These are phyloP conservation scores for Eremothecium sinecaudum DNA, from an alignment of 1,139 yeast species.

Conservation along the genomic window DNA sequence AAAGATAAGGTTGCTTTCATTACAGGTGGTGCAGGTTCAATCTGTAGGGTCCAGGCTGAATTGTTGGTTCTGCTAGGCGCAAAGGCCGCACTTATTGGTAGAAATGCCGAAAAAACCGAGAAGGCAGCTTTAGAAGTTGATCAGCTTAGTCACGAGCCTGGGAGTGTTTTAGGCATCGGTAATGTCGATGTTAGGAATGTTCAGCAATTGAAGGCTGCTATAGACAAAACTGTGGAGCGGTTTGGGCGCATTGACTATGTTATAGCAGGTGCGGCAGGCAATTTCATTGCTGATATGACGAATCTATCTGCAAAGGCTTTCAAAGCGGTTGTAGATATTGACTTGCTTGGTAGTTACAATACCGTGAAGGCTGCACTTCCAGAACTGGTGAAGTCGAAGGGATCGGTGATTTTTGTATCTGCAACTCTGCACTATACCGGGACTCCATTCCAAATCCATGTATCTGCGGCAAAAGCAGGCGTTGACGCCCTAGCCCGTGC, in stretches of 20 bases:
- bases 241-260: constrained; percentile 68
- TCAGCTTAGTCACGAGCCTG: constrained; percentile 46
- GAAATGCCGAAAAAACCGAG: constrained; percentile 56
- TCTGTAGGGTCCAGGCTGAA: constrained; percentile 78
- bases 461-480: constrained; percentile 91
- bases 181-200: constrained; percentile 70
- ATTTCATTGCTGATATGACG: constrained; percentile 72
- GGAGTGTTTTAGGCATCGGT: constrained; percentile 63
- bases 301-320: constrained; percentile 77
- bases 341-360: constrained; percentile 75
- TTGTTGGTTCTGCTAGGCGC: constrained; percentile 79
- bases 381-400: constrained; percentile 55
- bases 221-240: constrained; percentile 47
- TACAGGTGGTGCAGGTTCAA: constrained; percentile 93
- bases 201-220: constrained; percentile 50
- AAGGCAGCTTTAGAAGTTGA: constrained; percentile 59
- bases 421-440: constrained; percentile 87
- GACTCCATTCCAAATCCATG: constrained; percentile 76
- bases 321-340: constrained; percentile 75
- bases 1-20: constrained; percentile 78
- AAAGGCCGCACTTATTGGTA: constrained; percentile 74
- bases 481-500: constrained; percentile 77
- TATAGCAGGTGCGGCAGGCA: constrained; percentile 94
- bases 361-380: constrained; percentile 73
- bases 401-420: constrained; percentile 66